Evolutionary conservation across 768 basidiomycete species (phyloP).

Genomic region (Rubroboletus pulcherrimus): DNA sequence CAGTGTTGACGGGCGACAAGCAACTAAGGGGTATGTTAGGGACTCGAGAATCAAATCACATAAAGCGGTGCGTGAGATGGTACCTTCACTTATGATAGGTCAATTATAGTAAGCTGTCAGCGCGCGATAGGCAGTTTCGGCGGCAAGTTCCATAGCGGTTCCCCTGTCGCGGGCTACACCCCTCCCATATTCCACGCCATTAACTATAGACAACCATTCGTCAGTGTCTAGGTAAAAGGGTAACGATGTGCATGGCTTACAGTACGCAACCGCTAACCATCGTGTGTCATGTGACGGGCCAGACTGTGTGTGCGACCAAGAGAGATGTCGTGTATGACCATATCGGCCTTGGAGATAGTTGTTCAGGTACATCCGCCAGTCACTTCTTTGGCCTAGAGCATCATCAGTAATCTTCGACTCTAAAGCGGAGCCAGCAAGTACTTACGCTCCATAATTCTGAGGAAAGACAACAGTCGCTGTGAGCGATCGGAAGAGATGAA

Average conservation of each 20-base stretch:
- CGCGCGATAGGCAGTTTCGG: constrained; percentile 25
- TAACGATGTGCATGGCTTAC: constrained; percentile 11
- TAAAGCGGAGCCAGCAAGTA: background rate
- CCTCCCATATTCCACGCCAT: constrained; percentile 26
- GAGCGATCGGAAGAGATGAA: background rate
- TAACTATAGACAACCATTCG: constrained; percentile 11
- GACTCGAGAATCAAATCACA: background rate
- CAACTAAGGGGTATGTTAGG: background rate
- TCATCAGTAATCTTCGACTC: constrained; percentile 1
- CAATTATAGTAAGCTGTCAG: constrained; percentile 20
- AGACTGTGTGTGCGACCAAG: constrained; percentile 20
- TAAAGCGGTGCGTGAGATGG: background rate
- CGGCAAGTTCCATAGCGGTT: constrained; percentile 29
- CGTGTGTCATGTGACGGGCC: constrained; percentile 24
- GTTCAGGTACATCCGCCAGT: constrained; percentile 30
- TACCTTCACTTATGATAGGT: constrained; percentile 6
- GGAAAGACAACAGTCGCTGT: background rate
- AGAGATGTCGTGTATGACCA: constrained; percentile 24
- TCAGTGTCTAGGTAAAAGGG: background rate
- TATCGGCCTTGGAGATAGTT: constrained; percentile 32
- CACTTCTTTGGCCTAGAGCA: constrained; percentile 16
- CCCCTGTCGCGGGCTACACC: constrained; percentile 27
- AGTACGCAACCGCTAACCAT: constrained; percentile 25
- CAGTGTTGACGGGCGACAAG: background rate
- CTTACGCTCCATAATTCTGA: constrained; percentile 19